Base-by-base conservation (phyloP, 257 asterid genomes). In the Nicotiana noctiflora region DNA sequence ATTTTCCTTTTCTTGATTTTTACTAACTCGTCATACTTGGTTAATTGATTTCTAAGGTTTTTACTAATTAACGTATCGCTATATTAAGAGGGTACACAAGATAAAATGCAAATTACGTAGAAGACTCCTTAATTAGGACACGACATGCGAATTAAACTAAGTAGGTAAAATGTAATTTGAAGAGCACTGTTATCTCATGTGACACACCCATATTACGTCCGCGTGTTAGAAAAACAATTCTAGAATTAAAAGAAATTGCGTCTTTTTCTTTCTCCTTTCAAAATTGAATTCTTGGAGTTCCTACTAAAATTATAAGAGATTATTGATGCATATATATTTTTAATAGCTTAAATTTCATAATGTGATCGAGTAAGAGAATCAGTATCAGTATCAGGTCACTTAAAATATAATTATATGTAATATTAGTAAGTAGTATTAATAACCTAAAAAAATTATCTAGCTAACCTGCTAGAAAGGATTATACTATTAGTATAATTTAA, bases 101-200 rank as follows among this genome's bases (percentile, higher is more conserved):
- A 72, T 46, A 40, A 46, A 46, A 72, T 23, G 78, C 25, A 49
- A 74, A 21, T 74, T 74, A 74, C 44, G 61, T 74, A 44, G 44
- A 23, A 14, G 44, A 23, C 61, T 74, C 8, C 40, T 49, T 49
- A 40, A n/a, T 6, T 67, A 12, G 21, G 34, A 46, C 60, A 49
- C 23, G 61, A 74, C 61, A 74, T 23, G 61, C 78, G 44, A 74
- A 74, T 74, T 74, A 49, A 74, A 74, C 40, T 21, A 49, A 74
- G 78, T 74, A 23, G 78, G 78, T 72, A 19, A 72, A 72, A 72
- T 59, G 78, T 72, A 46, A 72, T 2, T 23, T 59, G 46, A 11
- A 21, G 60, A 14, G 25, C n/a, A n/a, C n/a, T 72, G 40, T 72
- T 46, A 72, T 23, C 60, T 72, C 78, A 23, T 46, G 32, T 46